Evolutionary conservation across 2,329 filamentous ascomycete genomes (phyloP).

Genomic region (Hypoxylon sp.): DNA sequence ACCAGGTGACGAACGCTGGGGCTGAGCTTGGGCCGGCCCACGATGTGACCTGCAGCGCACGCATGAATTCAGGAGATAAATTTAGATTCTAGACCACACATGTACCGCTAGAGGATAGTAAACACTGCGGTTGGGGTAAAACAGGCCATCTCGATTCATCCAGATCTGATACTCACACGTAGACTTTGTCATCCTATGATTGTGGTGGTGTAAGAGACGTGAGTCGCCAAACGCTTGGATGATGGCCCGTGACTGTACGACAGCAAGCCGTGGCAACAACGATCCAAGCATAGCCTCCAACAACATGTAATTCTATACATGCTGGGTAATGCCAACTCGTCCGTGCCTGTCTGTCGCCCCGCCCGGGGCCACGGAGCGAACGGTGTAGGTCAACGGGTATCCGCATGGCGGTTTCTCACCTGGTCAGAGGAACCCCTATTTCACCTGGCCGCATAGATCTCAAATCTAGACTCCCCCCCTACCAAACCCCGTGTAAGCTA

Average conservation of each 20-base stretch:
- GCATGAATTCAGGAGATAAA: conserved; percentile 31
- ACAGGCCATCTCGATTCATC: conserved; percentile 11
- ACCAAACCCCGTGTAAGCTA: too few species aligned
- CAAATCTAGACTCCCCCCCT: not conserved
- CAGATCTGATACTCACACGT: conserved; percentile 15
- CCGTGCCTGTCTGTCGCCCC: conserved; percentile 12
- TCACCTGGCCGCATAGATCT: not conserved
- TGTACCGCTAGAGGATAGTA: conserved; percentile 10
- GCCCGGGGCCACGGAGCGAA: conserved; percentile 27
- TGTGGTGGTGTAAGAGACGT: conserved; percentile 2
- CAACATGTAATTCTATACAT: too few species aligned
- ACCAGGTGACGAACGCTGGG: conserved; percentile 4
- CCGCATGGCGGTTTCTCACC: conserved; percentile 23
- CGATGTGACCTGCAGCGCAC: conserved; percentile 9
- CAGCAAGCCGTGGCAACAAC: conserved; percentile 6
- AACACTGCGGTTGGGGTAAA: too few species aligned
- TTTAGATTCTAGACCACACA: conserved; percentile 18
- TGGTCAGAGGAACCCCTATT: not conserved
- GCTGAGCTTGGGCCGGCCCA: conserved; percentile 17
- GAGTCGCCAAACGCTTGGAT: conserved; percentile 1
- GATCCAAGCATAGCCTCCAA: conserved; percentile 17
- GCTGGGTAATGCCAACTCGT: conserved; percentile 25
- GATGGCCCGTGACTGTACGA: conserved; percentile 10
- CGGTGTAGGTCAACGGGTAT: conserved; percentile 25
- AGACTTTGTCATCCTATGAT: conserved; percentile 1